These are phyloP conservation scores for Coix lacrymajobi DNA, from an alignment of 176 grass and related monocot species.

Conservation along the genomic window DNA sequence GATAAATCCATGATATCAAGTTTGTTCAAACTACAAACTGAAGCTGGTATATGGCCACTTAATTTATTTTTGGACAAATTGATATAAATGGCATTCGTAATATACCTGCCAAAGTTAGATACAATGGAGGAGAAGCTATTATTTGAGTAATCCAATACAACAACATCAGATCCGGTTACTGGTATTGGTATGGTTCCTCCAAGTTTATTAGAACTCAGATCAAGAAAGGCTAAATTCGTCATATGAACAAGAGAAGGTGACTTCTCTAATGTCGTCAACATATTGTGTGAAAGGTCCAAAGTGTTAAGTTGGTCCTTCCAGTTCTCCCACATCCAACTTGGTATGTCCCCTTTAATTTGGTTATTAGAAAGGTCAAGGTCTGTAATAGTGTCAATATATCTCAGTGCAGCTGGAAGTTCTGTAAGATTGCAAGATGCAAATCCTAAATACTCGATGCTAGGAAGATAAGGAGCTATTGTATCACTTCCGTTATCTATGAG, in stretches of 20 bases:
- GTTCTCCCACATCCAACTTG: conserved; percentile 20
- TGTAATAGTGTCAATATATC: neutral
- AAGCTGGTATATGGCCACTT: conserved; percentile 2
- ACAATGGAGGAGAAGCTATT: neutral
- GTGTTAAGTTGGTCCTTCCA: neutral
- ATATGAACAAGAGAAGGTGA: neutral
- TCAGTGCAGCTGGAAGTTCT: neutral
- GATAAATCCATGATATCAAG: neutral
- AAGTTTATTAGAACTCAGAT: conserved; percentile 15
- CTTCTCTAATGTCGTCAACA: neutral
- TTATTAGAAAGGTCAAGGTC: neutral
- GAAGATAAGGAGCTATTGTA: neutral
- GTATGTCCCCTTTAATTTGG: too few species aligned
- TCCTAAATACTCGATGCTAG: neutral
- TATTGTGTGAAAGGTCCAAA: conserved; percentile 10
- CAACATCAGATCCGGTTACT: too few species aligned
- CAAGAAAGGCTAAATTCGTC: neutral
- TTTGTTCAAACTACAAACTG: conserved; percentile 3
- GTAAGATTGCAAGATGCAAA: too few species aligned
- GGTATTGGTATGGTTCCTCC: neutral
- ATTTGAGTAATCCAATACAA: conserved; percentile 2
- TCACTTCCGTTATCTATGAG: neutral
- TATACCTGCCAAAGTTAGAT: neutral
- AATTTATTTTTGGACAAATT: conserved; percentile 25
- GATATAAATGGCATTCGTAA: neutral